A percentile compares a stretch with the other conserved stretches of the same genome.
Conservation (phyloP, 2,329 filamentous ascomycete species). For the Neodidymelliopsis sp. region DNA sequence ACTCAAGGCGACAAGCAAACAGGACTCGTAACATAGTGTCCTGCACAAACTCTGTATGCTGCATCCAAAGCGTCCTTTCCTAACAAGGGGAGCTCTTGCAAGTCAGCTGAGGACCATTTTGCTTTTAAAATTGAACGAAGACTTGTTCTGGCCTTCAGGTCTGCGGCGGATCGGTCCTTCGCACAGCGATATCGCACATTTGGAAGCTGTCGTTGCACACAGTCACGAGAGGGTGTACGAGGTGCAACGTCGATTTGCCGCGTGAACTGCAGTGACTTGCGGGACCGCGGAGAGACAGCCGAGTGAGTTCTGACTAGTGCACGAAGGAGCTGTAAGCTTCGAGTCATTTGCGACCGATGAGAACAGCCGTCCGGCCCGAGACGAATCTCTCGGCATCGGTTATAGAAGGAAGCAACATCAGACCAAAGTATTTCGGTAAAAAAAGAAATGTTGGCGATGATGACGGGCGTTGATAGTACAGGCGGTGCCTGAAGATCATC, state of each 20-base stretch:
- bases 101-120: too few species aligned
- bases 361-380: slow-evolving; percentile 13
- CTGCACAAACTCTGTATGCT: too few species aligned
- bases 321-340: slow-evolving; percentile 10
- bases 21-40: too few species aligned
- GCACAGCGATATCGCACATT: slow-evolving; percentile 2
- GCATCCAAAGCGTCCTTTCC: too few species aligned
- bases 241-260: slow-evolving; percentile 9
- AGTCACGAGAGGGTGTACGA: slow-evolving; percentile 8
- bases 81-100: too few species aligned
- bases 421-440: background rate
- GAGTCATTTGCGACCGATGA: slow-evolving; percentile 13
- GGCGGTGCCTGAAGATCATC: slow-evolving; percentile 22
- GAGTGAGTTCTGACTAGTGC: slow-evolving; percentile 16
- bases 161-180: background rate
- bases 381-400: background rate
- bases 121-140: too few species aligned
- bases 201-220: slow-evolving; percentile 3
- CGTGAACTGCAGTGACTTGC: slow-evolving; percentile 5
- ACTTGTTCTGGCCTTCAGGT: background rate
- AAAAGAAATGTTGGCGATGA: slow-evolving; percentile 6
- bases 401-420: background rate
- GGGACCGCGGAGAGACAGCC: slow-evolving; percentile 8
- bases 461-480: slow-evolving; percentile 8
- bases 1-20: too few species aligned